phyloP scores from a whole-genome alignment of 2,329 filamentous ascomycete species.

The Grosmannia clavigera region DNA sequence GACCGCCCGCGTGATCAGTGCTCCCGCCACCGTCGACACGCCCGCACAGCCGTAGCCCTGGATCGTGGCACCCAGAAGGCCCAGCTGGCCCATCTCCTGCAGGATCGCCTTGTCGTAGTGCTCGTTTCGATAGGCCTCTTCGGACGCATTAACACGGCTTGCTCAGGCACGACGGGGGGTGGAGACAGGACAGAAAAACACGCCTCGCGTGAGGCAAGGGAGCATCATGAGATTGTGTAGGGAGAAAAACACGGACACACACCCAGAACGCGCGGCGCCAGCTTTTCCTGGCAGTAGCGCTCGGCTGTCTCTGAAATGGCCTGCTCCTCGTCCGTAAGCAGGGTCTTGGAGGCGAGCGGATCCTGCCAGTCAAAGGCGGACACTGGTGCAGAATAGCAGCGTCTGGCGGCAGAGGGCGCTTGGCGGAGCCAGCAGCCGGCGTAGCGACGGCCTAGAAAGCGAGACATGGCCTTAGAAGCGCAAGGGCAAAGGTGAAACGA shows the following conservation, averaged over 20 bases:
- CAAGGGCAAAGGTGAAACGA: neutral
- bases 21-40: constrained; percentile 67
- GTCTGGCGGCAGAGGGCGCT: constrained; percentile 1
- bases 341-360: constrained; percentile 59
- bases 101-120: constrained; percentile 70
- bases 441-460: constrained; percentile 7
- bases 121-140: constrained; percentile 54
- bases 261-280: constrained; percentile 81
- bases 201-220: neutral
- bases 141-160: neutral
- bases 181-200: neutral
- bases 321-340: constrained; percentile 81
- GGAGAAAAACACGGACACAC: constrained; percentile 19
- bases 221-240: neutral
- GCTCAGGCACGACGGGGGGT: neutral
- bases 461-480: constrained; percentile 7
- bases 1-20: constrained; percentile 73
- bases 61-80: constrained; percentile 69
- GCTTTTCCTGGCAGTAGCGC: constrained; percentile 82
- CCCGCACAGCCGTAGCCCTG: constrained; percentile 75
- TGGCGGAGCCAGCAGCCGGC: constrained; percentile 9
- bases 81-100: constrained; percentile 75
- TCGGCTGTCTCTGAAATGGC: constrained; percentile 85
- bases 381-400: constrained; percentile 7
- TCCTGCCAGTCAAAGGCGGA: constrained; percentile 81